A percentile compares a stretch with the other conserved stretches of the same genome.
phyloP scores from a whole-genome alignment of 306 rosid genomes.

The Morella rubra region DNA sequence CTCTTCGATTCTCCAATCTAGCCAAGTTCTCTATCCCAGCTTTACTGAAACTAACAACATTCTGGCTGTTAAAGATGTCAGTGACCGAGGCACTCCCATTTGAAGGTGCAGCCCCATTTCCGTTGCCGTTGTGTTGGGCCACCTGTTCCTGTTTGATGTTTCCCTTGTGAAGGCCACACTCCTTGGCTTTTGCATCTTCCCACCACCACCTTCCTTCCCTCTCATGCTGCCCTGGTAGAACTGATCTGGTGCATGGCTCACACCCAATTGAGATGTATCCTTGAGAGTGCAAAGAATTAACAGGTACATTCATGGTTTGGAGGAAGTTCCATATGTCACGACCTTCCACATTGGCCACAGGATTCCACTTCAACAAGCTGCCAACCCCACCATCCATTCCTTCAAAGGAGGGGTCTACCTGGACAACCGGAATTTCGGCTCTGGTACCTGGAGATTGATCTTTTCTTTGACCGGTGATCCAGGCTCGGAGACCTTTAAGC shows the following conservation, averaged over 20 bases:
- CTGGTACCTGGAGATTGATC: conserved; percentile 93
- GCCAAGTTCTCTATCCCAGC: conserved; percentile 74
- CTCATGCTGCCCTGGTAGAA: conserved; percentile 95
- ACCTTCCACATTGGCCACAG: conserved; percentile 76
- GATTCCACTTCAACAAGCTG: conserved; percentile 93
- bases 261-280: conserved; percentile 88
- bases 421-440: conserved; percentile 77
- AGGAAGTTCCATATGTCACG: conserved; percentile 74
- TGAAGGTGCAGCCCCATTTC: conserved; percentile 38
- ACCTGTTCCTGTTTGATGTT: conserved; percentile 60
- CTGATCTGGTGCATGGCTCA: conserved; percentile 96
- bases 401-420: conserved; percentile 83
- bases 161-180: conserved; percentile 97
- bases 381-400: conserved; percentile 86
- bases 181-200: conserved; percentile 95
- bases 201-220: conserved; percentile 99
- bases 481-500: conserved; percentile 80
- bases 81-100: conserved; percentile 38
- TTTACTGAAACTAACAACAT: conserved; percentile 59
- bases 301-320: conserved; percentile 77
- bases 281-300: conserved; percentile 77
- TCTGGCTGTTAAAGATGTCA: conserved; percentile 61
- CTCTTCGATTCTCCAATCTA: conserved; percentile 54
- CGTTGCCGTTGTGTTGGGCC: conserved; percentile 44
- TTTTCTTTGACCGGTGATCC: conserved; percentile 95